These are phyloP conservation scores for Citrus mangshanensis DNA, from an alignment of 345 rosid species.

Conservation along the genomic window DNA sequence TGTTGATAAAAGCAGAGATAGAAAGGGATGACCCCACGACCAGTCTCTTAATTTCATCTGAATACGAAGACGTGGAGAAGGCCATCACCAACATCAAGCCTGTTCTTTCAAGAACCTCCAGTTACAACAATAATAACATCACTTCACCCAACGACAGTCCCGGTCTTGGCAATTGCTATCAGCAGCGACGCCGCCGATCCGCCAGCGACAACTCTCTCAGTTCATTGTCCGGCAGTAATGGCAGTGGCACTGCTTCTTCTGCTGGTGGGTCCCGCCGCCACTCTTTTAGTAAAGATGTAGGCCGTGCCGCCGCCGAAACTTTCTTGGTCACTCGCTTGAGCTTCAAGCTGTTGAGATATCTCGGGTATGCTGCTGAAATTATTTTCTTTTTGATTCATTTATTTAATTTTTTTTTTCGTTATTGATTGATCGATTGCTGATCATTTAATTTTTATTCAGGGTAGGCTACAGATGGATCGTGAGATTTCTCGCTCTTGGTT, in stretches of 20 bases:
- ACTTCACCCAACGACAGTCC: conserved; percentile 12
- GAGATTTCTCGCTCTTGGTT: conserved; percentile 90
- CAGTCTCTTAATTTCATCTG: conserved; percentile 48
- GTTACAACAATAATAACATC: conserved; percentile 24
- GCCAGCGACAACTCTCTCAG: conserved; percentile 56
- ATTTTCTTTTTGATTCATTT: neutral
- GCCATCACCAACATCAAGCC: conserved; percentile 30
- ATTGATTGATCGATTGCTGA: conserved; percentile 21
- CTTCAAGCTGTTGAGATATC: conserved; percentile 63
- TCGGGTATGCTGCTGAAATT: conserved; percentile 46
- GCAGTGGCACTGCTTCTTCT: neutral
- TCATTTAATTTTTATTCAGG: conserved; percentile 63
- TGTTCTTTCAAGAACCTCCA: conserved; percentile 51
- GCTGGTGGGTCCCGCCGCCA: conserved; percentile 19
- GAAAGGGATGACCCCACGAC: conserved; percentile 40
- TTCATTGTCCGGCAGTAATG: conserved; percentile 32
- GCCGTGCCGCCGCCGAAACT: conserved; percentile 66
- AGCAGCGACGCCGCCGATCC: conserved; percentile 59
- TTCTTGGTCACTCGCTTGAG: conserved; percentile 58
- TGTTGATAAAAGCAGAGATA: conserved; percentile 35
- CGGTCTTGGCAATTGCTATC: conserved; percentile 23
- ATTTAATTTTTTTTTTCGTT: neutral
- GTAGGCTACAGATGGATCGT: conserved; percentile 94
- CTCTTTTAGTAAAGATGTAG: conserved; percentile 47
- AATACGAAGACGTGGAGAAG: conserved; percentile 36